phyloP scores from a whole-genome alignment of 176 grass and related monocot species.

The Oryza australiensis region DNA sequence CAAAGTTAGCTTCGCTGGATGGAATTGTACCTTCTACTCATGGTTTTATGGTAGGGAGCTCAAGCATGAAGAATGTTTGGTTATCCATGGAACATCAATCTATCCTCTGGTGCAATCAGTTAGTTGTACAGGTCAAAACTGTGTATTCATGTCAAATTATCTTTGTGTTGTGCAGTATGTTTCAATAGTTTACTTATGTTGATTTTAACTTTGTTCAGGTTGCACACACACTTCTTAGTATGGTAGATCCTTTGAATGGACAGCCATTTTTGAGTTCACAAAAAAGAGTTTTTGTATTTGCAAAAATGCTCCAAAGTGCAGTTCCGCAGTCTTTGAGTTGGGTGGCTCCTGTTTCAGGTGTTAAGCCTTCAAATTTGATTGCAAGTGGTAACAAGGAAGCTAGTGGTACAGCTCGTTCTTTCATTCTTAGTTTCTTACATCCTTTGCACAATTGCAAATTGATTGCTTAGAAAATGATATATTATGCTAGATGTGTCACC shows the following conservation, averaged over 20 bases:
- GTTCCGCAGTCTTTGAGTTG: slow-evolving; percentile 68
- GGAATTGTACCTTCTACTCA: slow-evolving; percentile 90
- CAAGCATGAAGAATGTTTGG: slow-evolving; percentile 97
- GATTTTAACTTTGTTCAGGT: slow-evolving; percentile 58
- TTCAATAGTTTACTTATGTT: slow-evolving; percentile 22
- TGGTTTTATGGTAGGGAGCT: slow-evolving; percentile 88
- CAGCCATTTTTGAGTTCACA: slow-evolving; percentile 64
- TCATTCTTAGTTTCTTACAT: slow-evolving; percentile 1
- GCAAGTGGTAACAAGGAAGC: slow-evolving; percentile 27
- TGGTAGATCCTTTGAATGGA: slow-evolving; percentile 63
- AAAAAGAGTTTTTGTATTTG: slow-evolving; percentile 73
- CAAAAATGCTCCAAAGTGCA: slow-evolving; percentile 91
- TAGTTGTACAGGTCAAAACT: slow-evolving; percentile 76
- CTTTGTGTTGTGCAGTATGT: slow-evolving; percentile 23
- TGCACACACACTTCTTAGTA: slow-evolving; percentile 84
- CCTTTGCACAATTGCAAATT: slow-evolving; percentile 26
- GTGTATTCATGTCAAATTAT: slow-evolving; percentile 11
- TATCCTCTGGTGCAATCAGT: slow-evolving; percentile 99
- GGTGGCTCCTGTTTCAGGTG: slow-evolving; percentile 40
- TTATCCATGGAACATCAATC: slow-evolving; percentile 94
- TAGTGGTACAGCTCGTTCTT: slow-evolving; percentile 46
- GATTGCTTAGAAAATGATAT: slow-evolving; percentile 30
- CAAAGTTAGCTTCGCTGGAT: slow-evolving; percentile 72
- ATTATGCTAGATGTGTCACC: background rate
- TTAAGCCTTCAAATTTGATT: slow-evolving; percentile 31